Conservation (phyloP, 1,139 yeast species). For the Yamadazyma friedrichii region DNA sequence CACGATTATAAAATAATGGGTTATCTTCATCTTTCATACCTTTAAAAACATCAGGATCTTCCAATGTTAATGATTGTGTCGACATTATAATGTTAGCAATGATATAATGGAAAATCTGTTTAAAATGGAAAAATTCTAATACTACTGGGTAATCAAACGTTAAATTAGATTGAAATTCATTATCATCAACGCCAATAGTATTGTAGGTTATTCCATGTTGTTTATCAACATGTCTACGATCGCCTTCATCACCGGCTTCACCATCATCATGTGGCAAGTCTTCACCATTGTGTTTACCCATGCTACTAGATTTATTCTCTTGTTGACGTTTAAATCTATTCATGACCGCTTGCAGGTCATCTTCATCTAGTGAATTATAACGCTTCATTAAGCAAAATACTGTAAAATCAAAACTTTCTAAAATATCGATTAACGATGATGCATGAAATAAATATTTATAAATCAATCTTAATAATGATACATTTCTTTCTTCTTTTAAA, state of each 20-base stretch:
- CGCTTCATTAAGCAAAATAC: constrained; percentile 46
- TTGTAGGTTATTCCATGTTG: no score
- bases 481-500: constrained; percentile 48
- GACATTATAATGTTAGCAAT: constrained; percentile 62
- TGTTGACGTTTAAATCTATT: constrained; percentile 8
- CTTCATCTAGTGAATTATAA: constrained; percentile 25
- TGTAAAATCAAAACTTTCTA: constrained; percentile 65
- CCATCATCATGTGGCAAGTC: background rate
- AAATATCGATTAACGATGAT: constrained; percentile 48
- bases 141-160: constrained; percentile 61
- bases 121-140: constrained; percentile 70
- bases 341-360: constrained; percentile 10
- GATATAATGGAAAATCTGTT: constrained; percentile 70
- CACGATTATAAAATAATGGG: constrained; percentile 41
- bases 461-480: constrained; percentile 50
- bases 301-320: background rate
- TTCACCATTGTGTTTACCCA: constrained; percentile 3
- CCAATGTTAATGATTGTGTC: constrained; percentile 67
- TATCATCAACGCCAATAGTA: background rate
- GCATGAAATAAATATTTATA: constrained; percentile 53
- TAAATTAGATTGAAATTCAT: constrained; percentile 21
- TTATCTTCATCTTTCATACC: constrained; percentile 57
- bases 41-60: constrained; percentile 71
- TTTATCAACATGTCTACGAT: background rate
- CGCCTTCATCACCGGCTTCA: background rate